Evolutionary conservation across 768 basidiomycete species (phyloP), one percentile per base, ranked within the genome.

Genomic region (Russula emetica): DNA sequence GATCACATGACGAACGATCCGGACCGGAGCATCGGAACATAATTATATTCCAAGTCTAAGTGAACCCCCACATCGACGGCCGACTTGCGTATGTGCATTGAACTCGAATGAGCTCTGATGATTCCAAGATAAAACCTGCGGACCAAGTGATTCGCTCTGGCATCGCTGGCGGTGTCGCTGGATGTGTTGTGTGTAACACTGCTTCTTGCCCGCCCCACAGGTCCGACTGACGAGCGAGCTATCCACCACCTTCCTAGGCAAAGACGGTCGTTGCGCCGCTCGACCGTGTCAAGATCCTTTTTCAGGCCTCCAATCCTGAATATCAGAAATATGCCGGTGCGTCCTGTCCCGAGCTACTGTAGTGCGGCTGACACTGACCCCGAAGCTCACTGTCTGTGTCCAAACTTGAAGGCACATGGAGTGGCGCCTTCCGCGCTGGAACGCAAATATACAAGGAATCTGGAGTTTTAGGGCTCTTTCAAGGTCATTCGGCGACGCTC

Each of bases 281-380:
- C 55, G 97, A 99, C 74, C 82, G 97, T 72, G 95, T 99, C 70
- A 99, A 99, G 78, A 99, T 99, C 70, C 86, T 99, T 55, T 97
- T 99, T 72, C 97, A 99, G 74, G 93, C 97, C 0, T 92, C 92
- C 8, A 97, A 96, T 74, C 90, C 91, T 8, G 96, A 98, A 63
- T 99, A 90, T 73, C 83, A 85, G 73, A 92, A 94, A 74, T 98
- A 95, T 77, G 85, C 94, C 62, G 95, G 95, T 92, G 63, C 62
- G 36, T 47, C 44, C 22, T 36, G 24, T 13, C 5, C 34, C 14
- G 28, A 24, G 18, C 18, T 45, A 3, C n/a, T n/a, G n/a, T n/a
- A 5, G 10, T 26, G 4, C 10, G 22, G 60, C 22, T 45, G 53
- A 47, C 44, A 28, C 52, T 36, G 36, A 26, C 32, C n/a, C 13